A percentile compares a stretch with the other conserved stretches of the same genome.
phyloP scores from a whole-genome alignment of 495 filamentous ascomycete genomes.

The Neurospora hispaniola region DNA sequence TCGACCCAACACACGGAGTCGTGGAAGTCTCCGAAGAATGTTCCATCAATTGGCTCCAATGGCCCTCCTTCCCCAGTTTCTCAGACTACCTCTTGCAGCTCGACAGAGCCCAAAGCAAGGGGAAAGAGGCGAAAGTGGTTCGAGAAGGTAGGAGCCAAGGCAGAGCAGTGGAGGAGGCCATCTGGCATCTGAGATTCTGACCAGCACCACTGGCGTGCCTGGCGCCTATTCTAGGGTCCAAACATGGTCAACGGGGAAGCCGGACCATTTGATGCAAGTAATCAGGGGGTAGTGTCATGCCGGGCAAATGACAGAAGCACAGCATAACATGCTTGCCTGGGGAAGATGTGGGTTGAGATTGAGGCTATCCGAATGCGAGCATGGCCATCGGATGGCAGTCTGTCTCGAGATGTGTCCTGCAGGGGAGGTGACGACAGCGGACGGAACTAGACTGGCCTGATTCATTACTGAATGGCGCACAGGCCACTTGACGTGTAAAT shows the following conservation, averaged over 20 bases:
- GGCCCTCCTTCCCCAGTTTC: not conserved
- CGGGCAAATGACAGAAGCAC: not conserved
- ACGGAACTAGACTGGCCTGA: not conserved
- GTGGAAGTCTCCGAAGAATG: not conserved
- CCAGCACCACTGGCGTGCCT: not conserved
- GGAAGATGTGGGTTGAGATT: not conserved
- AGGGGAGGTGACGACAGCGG: slow-evolving; percentile 10
- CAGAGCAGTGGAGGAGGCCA: not conserved
- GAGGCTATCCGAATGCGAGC: slow-evolving; percentile 18
- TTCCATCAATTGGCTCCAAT: not conserved
- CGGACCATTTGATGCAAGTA: not conserved
- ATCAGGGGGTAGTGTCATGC: not conserved
- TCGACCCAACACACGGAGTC: not conserved
- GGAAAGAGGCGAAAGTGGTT: not conserved
- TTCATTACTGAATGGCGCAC: not conserved
- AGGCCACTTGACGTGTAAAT: not conserved
- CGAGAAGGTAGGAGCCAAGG: not conserved
- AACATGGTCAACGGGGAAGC: not conserved
- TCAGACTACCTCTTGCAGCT: not conserved
- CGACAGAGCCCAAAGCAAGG: not conserved
- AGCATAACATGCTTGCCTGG: not conserved
- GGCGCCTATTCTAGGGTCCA: not conserved
- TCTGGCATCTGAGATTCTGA: not conserved
- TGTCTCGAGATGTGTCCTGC: slow-evolving; percentile 31
- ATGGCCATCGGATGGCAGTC: slow-evolving; percentile 56